phyloP scores from a whole-genome alignment of 2,329 filamentous ascomycete genomes.

The Pestalotiopsis sp. region DNA sequence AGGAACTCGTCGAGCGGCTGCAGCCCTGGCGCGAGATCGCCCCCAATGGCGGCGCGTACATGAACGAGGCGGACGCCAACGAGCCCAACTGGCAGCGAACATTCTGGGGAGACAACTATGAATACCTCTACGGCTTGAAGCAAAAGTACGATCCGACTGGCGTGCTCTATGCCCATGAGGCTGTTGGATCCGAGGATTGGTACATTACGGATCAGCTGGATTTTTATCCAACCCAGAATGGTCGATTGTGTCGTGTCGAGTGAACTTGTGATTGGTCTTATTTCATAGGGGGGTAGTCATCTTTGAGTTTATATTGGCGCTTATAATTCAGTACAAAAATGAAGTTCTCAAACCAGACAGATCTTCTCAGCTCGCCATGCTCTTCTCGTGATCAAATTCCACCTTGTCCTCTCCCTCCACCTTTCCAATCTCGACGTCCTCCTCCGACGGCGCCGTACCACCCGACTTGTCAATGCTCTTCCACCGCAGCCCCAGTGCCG shows the following conservation, averaged over 20 bases:
- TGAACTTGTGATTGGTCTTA: too few species aligned
- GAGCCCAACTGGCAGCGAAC: conserved; percentile 31
- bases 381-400: neutral
- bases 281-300: too few species aligned
- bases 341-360: neutral
- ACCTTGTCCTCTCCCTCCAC: neutral
- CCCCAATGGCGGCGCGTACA: conserved; percentile 29
- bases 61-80: conserved; percentile 43
- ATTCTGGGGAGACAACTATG: conserved; percentile 39
- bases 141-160: conserved; percentile 38
- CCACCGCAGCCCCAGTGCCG: conserved; percentile 49
- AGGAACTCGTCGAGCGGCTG: neutral
- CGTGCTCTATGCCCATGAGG: conserved; percentile 40
- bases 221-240: neutral
- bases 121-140: conserved; percentile 37
- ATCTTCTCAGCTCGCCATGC: neutral
- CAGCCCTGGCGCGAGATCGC: conserved; percentile 18
- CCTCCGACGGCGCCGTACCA: neutral
- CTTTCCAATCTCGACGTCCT: neutral
- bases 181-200: conserved; percentile 37
- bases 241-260: neutral
- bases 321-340: too few species aligned
- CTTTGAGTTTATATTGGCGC: too few species aligned
- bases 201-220: conserved; percentile 3
- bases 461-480: conserved; percentile 52